Evolutionary conservation across 805 yeast species (phyloP), one percentile per base, ranked within the genome.

Genomic region (Lipomyces yamanashiensis): DNA sequence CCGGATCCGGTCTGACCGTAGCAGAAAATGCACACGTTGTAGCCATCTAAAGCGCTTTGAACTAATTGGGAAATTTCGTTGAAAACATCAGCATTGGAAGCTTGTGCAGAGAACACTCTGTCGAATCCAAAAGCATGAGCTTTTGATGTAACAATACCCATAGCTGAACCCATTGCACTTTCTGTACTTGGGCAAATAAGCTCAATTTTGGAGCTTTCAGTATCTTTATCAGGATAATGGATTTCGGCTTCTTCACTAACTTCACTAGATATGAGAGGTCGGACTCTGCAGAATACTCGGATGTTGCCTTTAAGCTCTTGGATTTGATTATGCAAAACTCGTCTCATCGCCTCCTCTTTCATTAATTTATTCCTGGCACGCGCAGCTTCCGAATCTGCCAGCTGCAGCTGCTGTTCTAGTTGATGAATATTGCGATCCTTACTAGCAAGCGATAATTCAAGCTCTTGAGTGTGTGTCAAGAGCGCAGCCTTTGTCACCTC

Each of bases 1-100:
- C 99, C 99, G 0, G 98, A 88, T 0, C 95, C 97, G 0, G 99
- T 95, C 75, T 93, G 99, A 0, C 99, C 99, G 74, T 95, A 93
- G 0, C 98, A 96, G 78, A 93, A 91, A 1, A 95, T 90, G 75
- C 98, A 92, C 2, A 92, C 97, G 70, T 91, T 91, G 72, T 81
- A 86, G 0, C 99, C 99, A 75, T 93, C 96, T 13, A 92, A 74
- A 0, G 96, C 86, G 78, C 83, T 90, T 74, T 91, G 97, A 1
- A 93, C 86, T 23, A 93, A 76, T 74, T 92, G 96, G 1, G 95
- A 87, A 0, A 93, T 83, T 71, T 93, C 99, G 37, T 85, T 87
- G 75, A 92, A 95, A 0, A 95, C 83, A 33, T 84, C 87, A 0
- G 67, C 69, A 73, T 93, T 93, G 1, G 82, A 72, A 9, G 82